Evolutionary conservation across 2,329 filamentous ascomycete genomes (phyloP).

Genomic region (Xylariaceae sp.): DNA sequence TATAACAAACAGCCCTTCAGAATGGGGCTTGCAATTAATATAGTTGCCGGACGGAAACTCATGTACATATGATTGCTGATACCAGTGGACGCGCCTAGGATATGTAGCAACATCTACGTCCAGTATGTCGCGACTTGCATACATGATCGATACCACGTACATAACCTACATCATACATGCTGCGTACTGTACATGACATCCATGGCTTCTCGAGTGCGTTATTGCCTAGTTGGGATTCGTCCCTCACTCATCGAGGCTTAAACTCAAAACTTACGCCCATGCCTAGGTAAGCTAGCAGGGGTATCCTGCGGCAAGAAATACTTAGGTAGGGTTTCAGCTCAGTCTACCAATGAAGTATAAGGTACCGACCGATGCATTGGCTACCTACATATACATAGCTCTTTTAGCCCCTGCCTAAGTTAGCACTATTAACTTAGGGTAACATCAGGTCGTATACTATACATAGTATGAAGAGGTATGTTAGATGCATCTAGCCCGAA

Average conservation of each 20-base stretch:
- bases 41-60: not conserved
- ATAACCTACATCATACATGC: not conserved
- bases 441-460: no score
- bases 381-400: not conserved
- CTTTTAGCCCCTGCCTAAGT: no score
- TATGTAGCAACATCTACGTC: no score
- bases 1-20: not conserved
- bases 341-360: not conserved
- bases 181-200: no score
- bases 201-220: no score
- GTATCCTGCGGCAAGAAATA: not conserved
- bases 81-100: not conserved
- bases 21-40: not conserved
- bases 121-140: no score
- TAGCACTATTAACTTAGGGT: no score
- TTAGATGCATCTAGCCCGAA: not conserved
- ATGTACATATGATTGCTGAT: no score
- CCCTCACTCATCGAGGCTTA: not conserved
- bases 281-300: not conserved
- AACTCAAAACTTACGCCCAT: not conserved
- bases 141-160: no score
- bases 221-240: not conserved
- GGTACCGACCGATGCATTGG: not conserved
- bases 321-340: not conserved
- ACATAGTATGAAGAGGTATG: not conserved